Percentiles rank a stretch among this genome's conserved stretches.
phyloP scores from a whole-genome alignment of 139 green algal genomes.

The Haematococcus lacustris region DNA sequence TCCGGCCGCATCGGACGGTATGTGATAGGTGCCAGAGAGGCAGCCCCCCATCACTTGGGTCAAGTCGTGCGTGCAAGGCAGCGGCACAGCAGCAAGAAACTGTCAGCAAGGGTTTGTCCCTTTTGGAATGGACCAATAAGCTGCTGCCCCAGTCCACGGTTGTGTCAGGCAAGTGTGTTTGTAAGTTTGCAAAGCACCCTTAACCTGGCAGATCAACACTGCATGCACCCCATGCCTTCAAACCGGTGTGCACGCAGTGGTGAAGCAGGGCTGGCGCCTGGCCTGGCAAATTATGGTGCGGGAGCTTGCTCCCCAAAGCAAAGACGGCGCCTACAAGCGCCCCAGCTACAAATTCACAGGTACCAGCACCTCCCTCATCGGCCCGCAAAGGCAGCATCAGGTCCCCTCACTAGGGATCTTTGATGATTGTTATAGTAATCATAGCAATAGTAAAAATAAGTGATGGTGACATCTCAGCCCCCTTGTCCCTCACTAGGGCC shows the following conservation, averaged over 20 bases:
- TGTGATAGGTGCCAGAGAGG: too few relatives aligned
- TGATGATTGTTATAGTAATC: neutral
- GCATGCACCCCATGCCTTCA: neutral
- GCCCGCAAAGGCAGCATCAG: neutral
- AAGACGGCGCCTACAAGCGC: neutral
- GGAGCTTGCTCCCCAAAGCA: neutral
- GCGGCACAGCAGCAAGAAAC: too few relatives aligned
- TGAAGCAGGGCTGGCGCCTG: neutral
- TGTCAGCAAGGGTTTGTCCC: constrained; percentile 27
- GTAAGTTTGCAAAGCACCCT: too few relatives aligned
- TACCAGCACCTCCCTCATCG: neutral
- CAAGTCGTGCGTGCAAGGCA: too few relatives aligned
- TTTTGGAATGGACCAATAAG: neutral
- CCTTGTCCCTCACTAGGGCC: too few relatives aligned
- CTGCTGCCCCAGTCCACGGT: constrained; percentile 20
- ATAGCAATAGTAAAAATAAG: neutral
- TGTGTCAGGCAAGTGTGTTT: constrained; percentile 46
- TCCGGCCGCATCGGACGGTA: too few relatives aligned
- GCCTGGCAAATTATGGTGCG: neutral
- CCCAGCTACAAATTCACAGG: neutral
- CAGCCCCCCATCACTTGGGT: too few relatives aligned
- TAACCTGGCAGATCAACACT: too few relatives aligned
- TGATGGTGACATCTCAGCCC: too few relatives aligned
- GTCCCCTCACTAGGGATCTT: neutral
- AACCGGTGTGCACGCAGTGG: neutral